Conservation (phyloP, 192 early-diverging fungal genomes). For the Backusella luteola region DNA sequence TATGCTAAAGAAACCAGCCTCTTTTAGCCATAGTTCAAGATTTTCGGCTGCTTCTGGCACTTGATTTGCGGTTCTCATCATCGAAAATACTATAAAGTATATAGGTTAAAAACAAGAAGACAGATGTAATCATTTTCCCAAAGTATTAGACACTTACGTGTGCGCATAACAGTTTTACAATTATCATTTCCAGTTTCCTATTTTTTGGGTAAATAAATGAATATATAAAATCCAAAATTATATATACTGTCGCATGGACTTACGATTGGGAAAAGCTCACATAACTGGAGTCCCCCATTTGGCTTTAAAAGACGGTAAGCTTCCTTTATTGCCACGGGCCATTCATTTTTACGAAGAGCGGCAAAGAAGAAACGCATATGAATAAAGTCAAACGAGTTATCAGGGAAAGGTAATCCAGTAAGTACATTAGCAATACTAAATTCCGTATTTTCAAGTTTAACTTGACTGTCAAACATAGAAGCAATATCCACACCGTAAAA, state of each 20-base stretch:
- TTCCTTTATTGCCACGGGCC: constrained; percentile 6
- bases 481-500: constrained; percentile 29
- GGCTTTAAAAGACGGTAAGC: constrained; percentile 23
- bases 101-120: neutral
- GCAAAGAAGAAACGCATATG: constrained; percentile 19
- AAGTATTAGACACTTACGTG: neutral
- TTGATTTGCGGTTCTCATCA: neutral
- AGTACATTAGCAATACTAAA: constrained; percentile 23
- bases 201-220: neutral
- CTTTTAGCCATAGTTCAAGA: neutral
- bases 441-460: constrained; percentile 17
- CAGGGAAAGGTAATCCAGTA: constrained; percentile 24
- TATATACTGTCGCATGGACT: neutral
- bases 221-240: neutral
- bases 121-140: neutral
- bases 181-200: constrained; percentile 12
- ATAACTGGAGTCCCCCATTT: constrained; percentile 20
- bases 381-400: constrained; percentile 32
- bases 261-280: constrained; percentile 15
- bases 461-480: constrained; percentile 10
- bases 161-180: neutral
- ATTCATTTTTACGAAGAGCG: constrained; percentile 12
- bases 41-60: neutral
- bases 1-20: neutral
- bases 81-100: neutral